A percentile compares a stretch with the other conserved stretches of the same genome.
phyloP scores from a whole-genome alignment of 164 flowering plant genomes.

The Vitis riparia region DNA sequence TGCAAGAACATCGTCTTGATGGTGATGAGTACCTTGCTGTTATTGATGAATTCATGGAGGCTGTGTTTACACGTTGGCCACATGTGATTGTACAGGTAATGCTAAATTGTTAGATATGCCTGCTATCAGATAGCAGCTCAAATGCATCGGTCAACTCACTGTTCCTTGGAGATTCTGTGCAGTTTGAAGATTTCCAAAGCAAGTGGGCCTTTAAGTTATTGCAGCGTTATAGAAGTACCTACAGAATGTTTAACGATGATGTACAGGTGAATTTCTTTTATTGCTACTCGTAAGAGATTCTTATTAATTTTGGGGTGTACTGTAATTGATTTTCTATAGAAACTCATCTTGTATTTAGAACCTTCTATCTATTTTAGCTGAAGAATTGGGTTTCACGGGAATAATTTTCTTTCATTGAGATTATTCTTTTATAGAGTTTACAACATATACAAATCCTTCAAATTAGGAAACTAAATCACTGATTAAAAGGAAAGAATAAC shows the following conservation, averaged over 20 bases:
- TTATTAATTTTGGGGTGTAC: neutral
- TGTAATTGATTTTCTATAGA: neutral
- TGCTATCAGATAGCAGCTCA: neutral
- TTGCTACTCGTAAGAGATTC: neutral
- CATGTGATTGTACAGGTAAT: conserved; percentile 94
- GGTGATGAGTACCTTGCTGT: conserved; percentile 91
- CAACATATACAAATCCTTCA: too few species aligned
- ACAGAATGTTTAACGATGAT: conserved; percentile 98
- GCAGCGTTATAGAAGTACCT: conserved; percentile 86
- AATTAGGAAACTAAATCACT: too few species aligned
- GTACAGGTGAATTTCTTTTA: conserved; percentile 64
- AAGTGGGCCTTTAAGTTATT: conserved; percentile 97
- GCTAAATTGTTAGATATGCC: neutral
- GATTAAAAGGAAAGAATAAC: too few species aligned
- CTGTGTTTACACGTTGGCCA: conserved; percentile 99
- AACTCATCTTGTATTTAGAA: too few species aligned
- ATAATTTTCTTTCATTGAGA: too few species aligned
- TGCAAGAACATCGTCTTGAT: conserved; percentile 89
- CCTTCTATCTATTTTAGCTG: too few species aligned
- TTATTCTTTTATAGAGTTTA: too few species aligned
- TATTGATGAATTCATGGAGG: conserved; percentile 98
- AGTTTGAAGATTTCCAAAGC: conserved; percentile 99
- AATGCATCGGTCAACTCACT: neutral
- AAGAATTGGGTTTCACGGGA: too few species aligned
- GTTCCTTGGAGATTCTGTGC: conserved; percentile 11